Conservation (phyloP, 1,284 basidiomycete species). For the Ganoderma multipileum region DNA sequence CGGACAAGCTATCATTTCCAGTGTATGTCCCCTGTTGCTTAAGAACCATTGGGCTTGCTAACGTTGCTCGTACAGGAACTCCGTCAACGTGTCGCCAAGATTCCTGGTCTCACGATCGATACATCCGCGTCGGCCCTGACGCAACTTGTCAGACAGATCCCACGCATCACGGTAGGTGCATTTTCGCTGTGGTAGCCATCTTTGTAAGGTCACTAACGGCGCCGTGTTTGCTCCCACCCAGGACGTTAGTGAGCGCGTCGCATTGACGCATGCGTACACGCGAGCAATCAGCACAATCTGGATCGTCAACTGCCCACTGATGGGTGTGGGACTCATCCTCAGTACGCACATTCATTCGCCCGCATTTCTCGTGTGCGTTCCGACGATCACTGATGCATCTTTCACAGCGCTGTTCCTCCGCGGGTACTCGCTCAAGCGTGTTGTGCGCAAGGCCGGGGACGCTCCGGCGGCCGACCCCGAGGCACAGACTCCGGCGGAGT, state of each 20-base stretch:
- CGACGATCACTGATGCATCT: background rate
- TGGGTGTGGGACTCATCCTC: slow-evolving; percentile 65
- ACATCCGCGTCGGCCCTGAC: slow-evolving; percentile 62
- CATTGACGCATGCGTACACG: slow-evolving; percentile 75
- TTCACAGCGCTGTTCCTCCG: slow-evolving; percentile 57
- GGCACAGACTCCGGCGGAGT: slow-evolving; percentile 22
- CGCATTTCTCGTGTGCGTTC: background rate
- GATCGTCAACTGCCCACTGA: slow-evolving; percentile 69
- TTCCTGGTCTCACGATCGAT: slow-evolving; percentile 55
- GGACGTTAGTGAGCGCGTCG: slow-evolving; percentile 54
- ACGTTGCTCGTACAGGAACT: slow-evolving; percentile 48
- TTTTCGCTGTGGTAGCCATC: background rate
- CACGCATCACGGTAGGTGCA: slow-evolving; percentile 57
- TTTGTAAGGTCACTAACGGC: background rate
- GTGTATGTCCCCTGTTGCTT: slow-evolving; percentile 47
- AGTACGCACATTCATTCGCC: slow-evolving; percentile 40
- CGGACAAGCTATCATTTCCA: slow-evolving; percentile 73
- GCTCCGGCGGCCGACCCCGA: slow-evolving; percentile 26
- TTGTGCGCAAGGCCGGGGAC: slow-evolving; percentile 51
- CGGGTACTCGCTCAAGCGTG: slow-evolving; percentile 69
- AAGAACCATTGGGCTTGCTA: background rate
- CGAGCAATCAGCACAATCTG: slow-evolving; percentile 75
- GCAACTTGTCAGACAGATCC: slow-evolving; percentile 60
- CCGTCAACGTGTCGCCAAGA: slow-evolving; percentile 52
- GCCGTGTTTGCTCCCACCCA: slow-evolving; percentile 30